Base-by-base conservation (phyloP, 306 rosid genomes). In the Ormosia semicastrata region DNA sequence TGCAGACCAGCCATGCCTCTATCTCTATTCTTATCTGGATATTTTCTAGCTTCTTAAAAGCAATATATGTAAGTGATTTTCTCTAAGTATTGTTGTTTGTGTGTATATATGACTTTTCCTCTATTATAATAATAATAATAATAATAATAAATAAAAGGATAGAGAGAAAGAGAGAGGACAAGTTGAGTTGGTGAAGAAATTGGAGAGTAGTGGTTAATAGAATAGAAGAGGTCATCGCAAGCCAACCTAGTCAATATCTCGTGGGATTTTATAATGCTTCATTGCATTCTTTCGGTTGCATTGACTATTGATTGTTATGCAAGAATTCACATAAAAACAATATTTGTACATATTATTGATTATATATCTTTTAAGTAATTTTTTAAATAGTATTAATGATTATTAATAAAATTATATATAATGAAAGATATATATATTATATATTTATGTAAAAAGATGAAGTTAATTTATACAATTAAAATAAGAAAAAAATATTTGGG, bases 1-100 rank as follows among this genome's bases (percentile, higher is more conserved):
- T 94, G 98, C 78, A 94, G 66, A 47, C 94, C 98, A 63, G 88
- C 94, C 98, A 94, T 94, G 39, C 46, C 77, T 7, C 44, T 30
- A n/a, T 78, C 83, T 80, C 53, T 54, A 29, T 62, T 57, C 49
- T 5, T 77, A 29, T 74, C 54, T 77, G 14, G 70, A 81, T 57
- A 40, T 66, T 40, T 67, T 66, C 71, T 44, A 10, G 43, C 18
- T 73, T 41, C 3, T 58, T 7, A 17, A 6, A 2, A 43, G 32
- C 66, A 15, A 24, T 24, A 24, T 8, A 2, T 10, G 6, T 3
- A 36, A 29, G 37, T 64, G 6, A 34, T 53, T 24, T 13, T 57
- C 56, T 24, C 1, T 24, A 24, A 24, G 24, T 10, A 34, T 24
- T 24, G 1, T 4, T 4, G 33, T 6, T 71, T 37, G 8, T 53